Base-by-base conservation (phyloP, 2,329 filamentous ascomycete genomes). In the Beauveria varroae region DNA sequence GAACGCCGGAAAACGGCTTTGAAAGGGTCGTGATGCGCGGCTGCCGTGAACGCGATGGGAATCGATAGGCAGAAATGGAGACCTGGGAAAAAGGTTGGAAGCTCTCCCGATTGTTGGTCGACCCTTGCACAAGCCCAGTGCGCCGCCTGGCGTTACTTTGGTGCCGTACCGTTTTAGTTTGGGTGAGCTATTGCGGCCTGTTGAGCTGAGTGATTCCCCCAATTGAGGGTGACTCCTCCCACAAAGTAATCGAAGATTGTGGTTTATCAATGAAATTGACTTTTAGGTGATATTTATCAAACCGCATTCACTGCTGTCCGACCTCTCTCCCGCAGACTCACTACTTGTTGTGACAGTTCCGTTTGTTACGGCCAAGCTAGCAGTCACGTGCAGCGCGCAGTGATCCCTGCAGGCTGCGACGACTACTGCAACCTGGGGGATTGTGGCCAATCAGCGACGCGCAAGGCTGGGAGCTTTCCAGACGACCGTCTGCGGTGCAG, bases 391-490 rank as follows among this genome's bases (percentile, higher is more conserved):
- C 44, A 43, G 52, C 22, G 4, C 2, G 6, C 8, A 22, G 20
- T 12, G 18, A 58, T 40, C 34, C 58, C 50, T 34, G 50, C 18
- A 52, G 20, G 52, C 40, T 56, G 58, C 57, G 57, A 52, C 57
- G 54, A 50, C 50, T 37, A 37, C 28, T 56, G 56, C 58, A 61
- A 56, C 51, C 52, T 55, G 51, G 58, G 22, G 5, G 8, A 18
- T 50, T 50, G 30, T 6, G 22, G 20, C 71, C 70, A 72, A 73
- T 71, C 65, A 70, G 57, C 57, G 60, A 63, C 50, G 63, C 61
- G 61, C 14, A 58, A 37, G 34, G 34, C 34, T 37, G 34, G 34
- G 14, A 37, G 34, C 34, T 37, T 37, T 12, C 34, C 34, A 37
- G 34, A 37, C 5, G 34, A 5, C 34, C 34, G 12, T 37, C 34